Evolutionary conservation across 495 filamentous ascomycete species (phyloP).

Genomic region (Extremus antarcticus): DNA sequence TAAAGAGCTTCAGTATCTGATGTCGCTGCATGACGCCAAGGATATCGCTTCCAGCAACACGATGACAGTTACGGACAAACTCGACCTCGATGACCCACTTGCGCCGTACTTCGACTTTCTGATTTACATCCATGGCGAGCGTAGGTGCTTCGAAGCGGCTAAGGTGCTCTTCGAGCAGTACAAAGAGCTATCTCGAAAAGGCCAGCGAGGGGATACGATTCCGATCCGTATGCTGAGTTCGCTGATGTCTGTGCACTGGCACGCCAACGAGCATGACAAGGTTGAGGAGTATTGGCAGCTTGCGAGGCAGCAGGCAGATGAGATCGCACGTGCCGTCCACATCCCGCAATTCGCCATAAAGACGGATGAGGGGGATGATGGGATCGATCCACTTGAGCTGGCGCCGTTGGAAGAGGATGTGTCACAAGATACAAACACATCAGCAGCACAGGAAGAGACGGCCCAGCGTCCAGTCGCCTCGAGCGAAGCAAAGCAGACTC

Average conservation of each 20-base stretch:
- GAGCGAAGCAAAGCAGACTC: neutral
- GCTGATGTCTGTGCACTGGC: conserved; percentile 52
- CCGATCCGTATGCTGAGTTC: conserved; percentile 52
- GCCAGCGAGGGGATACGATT: conserved; percentile 22
- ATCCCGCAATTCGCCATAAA: neutral
- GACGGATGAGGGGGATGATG: neutral
- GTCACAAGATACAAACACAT: neutral
- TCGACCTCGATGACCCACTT: conserved; percentile 10
- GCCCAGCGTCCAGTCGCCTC: neutral
- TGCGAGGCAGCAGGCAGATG: conserved; percentile 41
- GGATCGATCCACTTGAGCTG: neutral
- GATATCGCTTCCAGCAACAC: conserved; percentile 27
- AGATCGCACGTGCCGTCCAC: conserved; percentile 28
- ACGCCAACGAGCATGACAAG: conserved; percentile 43
- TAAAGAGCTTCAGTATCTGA: neutral
- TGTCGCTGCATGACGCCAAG: conserved; percentile 22
- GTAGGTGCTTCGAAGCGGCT: conserved; percentile 43
- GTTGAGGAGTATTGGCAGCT: conserved; percentile 58
- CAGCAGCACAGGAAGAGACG: too few species aligned
- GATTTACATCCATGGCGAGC: conserved; percentile 49
- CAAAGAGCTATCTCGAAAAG: conserved; percentile 24
- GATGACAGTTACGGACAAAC: neutral
- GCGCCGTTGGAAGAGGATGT: neutral
- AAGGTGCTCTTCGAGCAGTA: conserved; percentile 48
- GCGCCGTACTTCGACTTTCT: conserved; percentile 47